Conservation (phyloP, 1,139 yeast genomes). For the Yamadazyma songkhlaensis region DNA sequence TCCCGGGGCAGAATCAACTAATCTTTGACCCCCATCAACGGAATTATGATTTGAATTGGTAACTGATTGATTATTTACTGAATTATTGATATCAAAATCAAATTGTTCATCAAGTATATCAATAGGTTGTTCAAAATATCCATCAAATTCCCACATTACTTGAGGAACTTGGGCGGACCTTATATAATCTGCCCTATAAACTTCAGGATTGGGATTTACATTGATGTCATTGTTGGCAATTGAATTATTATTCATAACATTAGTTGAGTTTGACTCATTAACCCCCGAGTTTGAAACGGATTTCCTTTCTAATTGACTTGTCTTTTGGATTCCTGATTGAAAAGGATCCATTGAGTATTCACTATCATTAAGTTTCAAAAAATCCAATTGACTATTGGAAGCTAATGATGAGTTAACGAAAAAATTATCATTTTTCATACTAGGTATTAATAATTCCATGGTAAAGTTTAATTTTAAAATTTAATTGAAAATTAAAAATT, state of each 20-base stretch:
- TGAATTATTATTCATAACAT: not conserved
- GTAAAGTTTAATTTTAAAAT: not conserved
- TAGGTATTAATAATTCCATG: slow-evolving; percentile 2
- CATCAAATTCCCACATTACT: slow-evolving; percentile 6
- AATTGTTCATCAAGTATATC: no score
- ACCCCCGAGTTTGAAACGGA: not conserved
- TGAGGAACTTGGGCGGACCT: slow-evolving; percentile 5
- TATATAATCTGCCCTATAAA: no score
- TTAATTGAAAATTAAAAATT: not conserved
- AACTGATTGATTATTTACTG: no score
- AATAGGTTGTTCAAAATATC: not conserved
- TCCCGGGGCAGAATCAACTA: no score
- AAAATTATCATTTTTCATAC: slow-evolving; percentile 1
- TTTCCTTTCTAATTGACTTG: not conserved
- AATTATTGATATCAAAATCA: no score
- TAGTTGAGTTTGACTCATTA: not conserved
- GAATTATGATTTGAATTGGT: no score
- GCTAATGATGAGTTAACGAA: not conserved
- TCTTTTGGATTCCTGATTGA: no score
- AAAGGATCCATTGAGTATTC: no score
- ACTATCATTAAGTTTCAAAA: no score
- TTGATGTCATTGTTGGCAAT: not conserved
- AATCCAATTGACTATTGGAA: not conserved
- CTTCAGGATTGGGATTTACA: no score
- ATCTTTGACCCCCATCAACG: no score